Conservation (phyloP, 2,329 filamentous ascomycete species). For the Myrmaecium sp. region DNA sequence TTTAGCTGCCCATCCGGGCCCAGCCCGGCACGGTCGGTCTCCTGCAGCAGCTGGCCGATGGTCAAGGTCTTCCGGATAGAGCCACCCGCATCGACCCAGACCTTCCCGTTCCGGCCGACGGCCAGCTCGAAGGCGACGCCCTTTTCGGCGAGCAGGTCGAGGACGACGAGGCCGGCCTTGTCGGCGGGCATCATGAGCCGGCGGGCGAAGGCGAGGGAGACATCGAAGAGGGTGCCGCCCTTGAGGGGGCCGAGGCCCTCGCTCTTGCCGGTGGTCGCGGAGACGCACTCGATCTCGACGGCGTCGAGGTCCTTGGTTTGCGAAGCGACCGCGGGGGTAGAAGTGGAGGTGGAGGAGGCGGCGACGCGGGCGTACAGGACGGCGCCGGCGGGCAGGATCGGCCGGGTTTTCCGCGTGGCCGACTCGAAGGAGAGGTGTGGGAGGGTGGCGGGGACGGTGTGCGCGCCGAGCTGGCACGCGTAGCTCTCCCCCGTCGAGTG, state of each 20-base stretch:
- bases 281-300: conserved; percentile 70
- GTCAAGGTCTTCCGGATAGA: conserved; percentile 56
- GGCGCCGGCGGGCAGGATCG: conserved; percentile 55
- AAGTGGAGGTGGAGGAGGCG: conserved; percentile 49
- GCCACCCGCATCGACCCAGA: conserved; percentile 66
- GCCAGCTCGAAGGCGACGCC: conserved; percentile 75
- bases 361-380: conserved; percentile 79
- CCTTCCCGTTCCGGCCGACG: conserved; percentile 76
- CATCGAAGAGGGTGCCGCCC: conserved; percentile 71
- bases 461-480: conserved; percentile 56
- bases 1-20: conserved; percentile 52
- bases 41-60: conserved; percentile 61
- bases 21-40: conserved; percentile 55
- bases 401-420: conserved; percentile 81
- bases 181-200: conserved; percentile 45
- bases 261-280: conserved; percentile 67
- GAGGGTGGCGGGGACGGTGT: conserved; percentile 48
- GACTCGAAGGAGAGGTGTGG: conserved; percentile 86
- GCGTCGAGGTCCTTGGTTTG: conserved; percentile 14
- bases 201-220: conserved; percentile 69
- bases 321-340: not conserved
- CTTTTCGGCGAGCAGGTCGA: conserved; percentile 69
- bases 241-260: conserved; percentile 73
- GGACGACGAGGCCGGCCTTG: conserved; percentile 47
- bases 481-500: conserved; percentile 62